phyloP scores from a whole-genome alignment of 2,329 filamentous ascomycete species.

The Stagonosporopsis chrysanthemi region DNA sequence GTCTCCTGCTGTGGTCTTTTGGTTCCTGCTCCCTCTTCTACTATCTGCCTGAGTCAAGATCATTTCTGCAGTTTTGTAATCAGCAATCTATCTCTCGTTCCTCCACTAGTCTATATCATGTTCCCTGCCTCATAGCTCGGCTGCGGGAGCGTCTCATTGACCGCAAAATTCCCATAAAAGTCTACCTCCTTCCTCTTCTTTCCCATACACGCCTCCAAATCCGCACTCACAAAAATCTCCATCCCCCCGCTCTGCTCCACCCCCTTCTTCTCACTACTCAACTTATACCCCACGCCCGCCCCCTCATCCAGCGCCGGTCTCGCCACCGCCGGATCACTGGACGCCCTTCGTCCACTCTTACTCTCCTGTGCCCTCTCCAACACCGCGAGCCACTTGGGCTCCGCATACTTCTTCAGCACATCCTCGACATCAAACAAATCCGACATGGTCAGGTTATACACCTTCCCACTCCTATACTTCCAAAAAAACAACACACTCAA shows the following conservation, averaged over 20 bases:
- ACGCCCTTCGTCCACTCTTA: neutral
- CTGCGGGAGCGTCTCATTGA: conserved; percentile 45
- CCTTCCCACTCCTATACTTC: conserved; percentile 43
- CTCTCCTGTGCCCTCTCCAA: conserved; percentile 11
- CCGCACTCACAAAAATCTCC: conserved; percentile 45
- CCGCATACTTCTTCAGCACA: conserved; percentile 43
- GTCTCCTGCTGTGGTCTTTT: neutral
- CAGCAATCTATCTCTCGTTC: neutral
- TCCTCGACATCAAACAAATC: conserved; percentile 48
- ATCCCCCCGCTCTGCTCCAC: conserved; percentile 47
- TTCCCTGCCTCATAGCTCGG: conserved; percentile 39
- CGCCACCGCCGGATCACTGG: conserved; percentile 20
- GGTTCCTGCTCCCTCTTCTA: neutral
- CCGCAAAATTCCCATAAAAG: conserved; percentile 47
- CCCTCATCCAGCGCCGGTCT: conserved; percentile 22
- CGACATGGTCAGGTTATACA: conserved; percentile 45
- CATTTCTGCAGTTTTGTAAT: neutral
- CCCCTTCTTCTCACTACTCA: conserved; percentile 42
- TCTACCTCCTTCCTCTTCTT: conserved; percentile 39
- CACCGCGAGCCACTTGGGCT: conserved; percentile 41
- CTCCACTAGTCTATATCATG: conserved; percentile 34
- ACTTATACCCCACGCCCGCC: conserved; percentile 46
- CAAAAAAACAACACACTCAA: conserved; percentile 47
- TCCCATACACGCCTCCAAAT: conserved; percentile 44
- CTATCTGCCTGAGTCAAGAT: neutral